Conservation (phyloP, 768 basidiomycete genomes). For the Pleurotus djamor region DNA sequence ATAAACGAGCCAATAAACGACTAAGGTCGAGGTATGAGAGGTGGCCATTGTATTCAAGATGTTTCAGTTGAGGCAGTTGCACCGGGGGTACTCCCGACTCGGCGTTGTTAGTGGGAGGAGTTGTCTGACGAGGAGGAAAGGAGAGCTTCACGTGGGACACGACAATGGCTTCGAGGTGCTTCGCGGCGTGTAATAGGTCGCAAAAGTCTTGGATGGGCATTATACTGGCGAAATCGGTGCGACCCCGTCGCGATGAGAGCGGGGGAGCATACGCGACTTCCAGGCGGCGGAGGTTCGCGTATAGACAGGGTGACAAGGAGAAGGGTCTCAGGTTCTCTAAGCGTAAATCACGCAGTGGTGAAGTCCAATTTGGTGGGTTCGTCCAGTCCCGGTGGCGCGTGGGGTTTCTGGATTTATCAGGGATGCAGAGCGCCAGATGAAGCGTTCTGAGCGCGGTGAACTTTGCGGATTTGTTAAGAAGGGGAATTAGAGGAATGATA, state of each 20-base stretch:
- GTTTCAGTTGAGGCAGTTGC: conserved; percentile 34
- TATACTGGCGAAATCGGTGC: background rate
- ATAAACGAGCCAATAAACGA: conserved; percentile 39
- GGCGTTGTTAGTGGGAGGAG: background rate
- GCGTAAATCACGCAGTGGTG: conserved; percentile 29
- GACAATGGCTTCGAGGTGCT: background rate
- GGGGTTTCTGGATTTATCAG: background rate
- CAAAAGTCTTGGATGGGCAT: conserved; percentile 11
- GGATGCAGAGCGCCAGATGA: background rate
- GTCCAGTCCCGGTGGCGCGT: background rate
- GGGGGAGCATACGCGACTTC: conserved; percentile 33
- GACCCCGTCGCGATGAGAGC: background rate
- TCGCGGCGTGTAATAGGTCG: background rate
- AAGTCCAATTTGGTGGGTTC: conserved; percentile 11
- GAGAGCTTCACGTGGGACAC: conserved; percentile 10
- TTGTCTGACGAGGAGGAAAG: background rate
- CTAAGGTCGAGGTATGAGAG: conserved; percentile 35
- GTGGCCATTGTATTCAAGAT: conserved; percentile 48
- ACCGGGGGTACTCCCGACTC: conserved; percentile 18
- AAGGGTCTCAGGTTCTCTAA: conserved; percentile 39
- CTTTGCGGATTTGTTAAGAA: conserved; percentile 15
- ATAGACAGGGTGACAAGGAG: conserved; percentile 30
- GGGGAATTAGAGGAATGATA: conserved; percentile 13
- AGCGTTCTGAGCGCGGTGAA: conserved; percentile 12
- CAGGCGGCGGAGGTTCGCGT: conserved; percentile 36